phyloP scores from a whole-genome alignment of 495 filamentous ascomycete species.

The Thozetella sp. region DNA sequence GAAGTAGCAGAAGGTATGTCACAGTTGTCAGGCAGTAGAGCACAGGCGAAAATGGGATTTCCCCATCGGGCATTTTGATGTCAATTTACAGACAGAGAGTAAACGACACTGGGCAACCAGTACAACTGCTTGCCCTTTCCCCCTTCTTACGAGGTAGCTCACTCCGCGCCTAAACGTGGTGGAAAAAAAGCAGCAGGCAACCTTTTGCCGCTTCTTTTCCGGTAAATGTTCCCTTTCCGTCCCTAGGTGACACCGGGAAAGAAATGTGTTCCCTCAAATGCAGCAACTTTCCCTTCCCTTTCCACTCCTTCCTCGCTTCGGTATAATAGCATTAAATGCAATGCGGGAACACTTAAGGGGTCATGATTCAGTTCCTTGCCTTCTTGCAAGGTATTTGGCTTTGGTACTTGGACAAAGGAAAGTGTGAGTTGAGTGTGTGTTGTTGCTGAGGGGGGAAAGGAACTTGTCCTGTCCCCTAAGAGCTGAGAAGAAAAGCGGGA shows the following conservation, averaged over 20 bases:
- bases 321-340: slow-evolving; percentile 2
- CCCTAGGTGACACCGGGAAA: not conserved
- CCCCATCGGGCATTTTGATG: not conserved
- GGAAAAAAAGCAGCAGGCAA: not conserved
- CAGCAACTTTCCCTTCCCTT: not conserved
- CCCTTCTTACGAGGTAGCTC: not conserved
- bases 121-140: not conserved
- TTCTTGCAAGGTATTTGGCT: not conserved
- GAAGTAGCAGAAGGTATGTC: no score
- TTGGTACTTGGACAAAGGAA: slow-evolving; percentile 2
- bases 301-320: not conserved
- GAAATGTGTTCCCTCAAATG: slow-evolving; percentile 3
- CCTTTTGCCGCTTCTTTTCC: not conserved
- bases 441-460: not conserved
- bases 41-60: not conserved
- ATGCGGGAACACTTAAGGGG: slow-evolving; percentile 1
- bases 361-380: not conserved
- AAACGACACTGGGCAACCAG: not conserved
- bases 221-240: slow-evolving; percentile 1
- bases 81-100: not conserved
- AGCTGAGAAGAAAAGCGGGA: no score
- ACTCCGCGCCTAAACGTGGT: slow-evolving; percentile 1
- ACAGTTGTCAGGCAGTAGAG: no score
- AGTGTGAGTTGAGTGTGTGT: not conserved
- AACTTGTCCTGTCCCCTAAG: no score